phyloP scores from a whole-genome alignment of 139 green algal genomes.

The Edaphochlamys debaryana region DNA sequence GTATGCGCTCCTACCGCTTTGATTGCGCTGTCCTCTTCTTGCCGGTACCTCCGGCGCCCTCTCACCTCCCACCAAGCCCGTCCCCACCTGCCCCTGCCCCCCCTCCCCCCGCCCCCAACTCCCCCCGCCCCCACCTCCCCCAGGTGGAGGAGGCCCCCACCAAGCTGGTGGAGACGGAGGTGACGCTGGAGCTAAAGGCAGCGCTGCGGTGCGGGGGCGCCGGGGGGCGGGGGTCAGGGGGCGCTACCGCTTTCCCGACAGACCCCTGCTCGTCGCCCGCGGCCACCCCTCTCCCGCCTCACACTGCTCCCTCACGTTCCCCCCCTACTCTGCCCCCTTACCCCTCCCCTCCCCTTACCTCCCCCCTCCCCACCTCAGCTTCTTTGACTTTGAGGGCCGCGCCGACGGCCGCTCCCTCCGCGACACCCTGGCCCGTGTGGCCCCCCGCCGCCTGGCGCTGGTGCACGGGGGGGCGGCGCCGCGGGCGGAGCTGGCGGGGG shows the following conservation, averaged over 20 bases:
- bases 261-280: too few species aligned
- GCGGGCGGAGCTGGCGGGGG: conserved; percentile 10
- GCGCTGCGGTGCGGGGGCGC: conserved; percentile 50
- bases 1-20: too few species aligned
- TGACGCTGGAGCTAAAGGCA: conserved; percentile 60
- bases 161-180: conserved; percentile 66
- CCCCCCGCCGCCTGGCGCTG: conserved; percentile 67
- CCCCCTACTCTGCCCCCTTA: neutral
- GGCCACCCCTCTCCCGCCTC: neutral
- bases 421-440: conserved; percentile 71
- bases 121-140: too few species aligned
- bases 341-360: too few species aligned
- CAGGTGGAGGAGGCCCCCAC: conserved; percentile 61
- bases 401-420: conserved; percentile 69
- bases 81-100: too few species aligned
- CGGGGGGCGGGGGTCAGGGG: too few species aligned
- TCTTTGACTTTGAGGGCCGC: conserved; percentile 73
- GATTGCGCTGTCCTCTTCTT: too few species aligned
- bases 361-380: conserved; percentile 39
- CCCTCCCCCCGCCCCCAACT: too few species aligned
- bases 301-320: neutral
- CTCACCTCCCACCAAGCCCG: too few species aligned
- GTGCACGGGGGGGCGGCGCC: conserved; percentile 54
- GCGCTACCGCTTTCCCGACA: too few species aligned
- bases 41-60: too few species aligned